Base-by-base conservation (phyloP, 495 filamentous ascomycete genomes). In the Cercophora sp. region DNA sequence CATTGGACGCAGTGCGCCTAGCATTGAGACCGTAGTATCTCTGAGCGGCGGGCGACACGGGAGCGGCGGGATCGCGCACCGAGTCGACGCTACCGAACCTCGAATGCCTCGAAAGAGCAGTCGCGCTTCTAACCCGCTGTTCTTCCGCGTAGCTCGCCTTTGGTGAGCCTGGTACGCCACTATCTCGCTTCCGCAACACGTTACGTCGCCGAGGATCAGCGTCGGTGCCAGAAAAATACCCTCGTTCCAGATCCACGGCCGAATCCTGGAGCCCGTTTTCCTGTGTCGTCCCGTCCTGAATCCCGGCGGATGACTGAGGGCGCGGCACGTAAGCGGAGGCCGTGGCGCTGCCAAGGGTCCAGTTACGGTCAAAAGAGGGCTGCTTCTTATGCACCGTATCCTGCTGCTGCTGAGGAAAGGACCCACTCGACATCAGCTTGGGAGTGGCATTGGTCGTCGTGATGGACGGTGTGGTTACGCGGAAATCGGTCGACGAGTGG, bases 181-280 rank as follows among this genome's bases (percentile, higher is more conserved):
- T 82, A 51, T 85, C 82, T 45, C 87, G 84, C 71, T 96, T 97
- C 63, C 86, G 83, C 55, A 96, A 71, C 44, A 91, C 78, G 62
- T 90, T 93, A 43, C 88, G 80, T 36, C 72, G 77, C 42, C 84
- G 82, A n/a, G 77, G 72, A 51, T 96, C 89, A 6, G 82, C 72
- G 61, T 98, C 93, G 8, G 86, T 85, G 5, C 90, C 89, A 1
- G 93, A 97, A 63, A 96, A 95, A 67, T 97, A 97, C 16, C 91
- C 93, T 19, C 89, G 83, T 59, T 98, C 93, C 18, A 92, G 69
- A 26, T 93, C 91, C 29, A 68, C 67, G 3, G 67, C 62, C 9
- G 69, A 68, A 52, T 74, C 65, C 51, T 71, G 68, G 9, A 70
- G 52, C 19, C 68, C 63, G 19, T 56, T 44, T 42, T 67, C 62